A percentile compares a stretch with the other conserved stretches of the same genome.
These are phyloP conservation scores for Centella asiatica DNA, from an alignment of 129 eudicot species.

Conservation along the genomic window DNA sequence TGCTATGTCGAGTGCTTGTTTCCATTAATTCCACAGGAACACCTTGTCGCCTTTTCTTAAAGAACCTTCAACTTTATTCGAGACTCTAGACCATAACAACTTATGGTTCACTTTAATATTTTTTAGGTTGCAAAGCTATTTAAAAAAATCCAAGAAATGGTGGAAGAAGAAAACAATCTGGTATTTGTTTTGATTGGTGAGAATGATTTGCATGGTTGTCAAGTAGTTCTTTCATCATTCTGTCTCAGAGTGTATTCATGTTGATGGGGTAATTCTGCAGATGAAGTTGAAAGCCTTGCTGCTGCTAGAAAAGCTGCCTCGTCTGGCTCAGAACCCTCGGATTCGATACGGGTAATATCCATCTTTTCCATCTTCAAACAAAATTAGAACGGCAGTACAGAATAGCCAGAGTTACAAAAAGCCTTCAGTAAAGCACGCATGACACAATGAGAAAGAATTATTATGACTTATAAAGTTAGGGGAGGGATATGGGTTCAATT, in stretches of 20 bases:
- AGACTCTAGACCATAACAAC: slow-evolving; percentile 8
- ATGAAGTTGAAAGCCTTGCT: slow-evolving; percentile 99
- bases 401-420: not conserved
- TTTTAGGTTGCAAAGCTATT: slow-evolving; percentile 92
- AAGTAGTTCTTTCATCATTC: not conserved
- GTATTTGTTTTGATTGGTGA: slow-evolving; percentile 97
- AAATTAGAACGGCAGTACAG: not conserved
- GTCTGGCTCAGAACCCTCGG: slow-evolving; percentile 99
- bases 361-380: not conserved
- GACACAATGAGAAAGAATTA: not conserved
- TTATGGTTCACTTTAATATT: slow-evolving; percentile 9
- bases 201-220: slow-evolving; percentile 16
- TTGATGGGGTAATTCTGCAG: slow-evolving; percentile 29
- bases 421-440: not conserved
- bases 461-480: not conserved
- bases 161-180: slow-evolving; percentile 87
- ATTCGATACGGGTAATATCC: slow-evolving; percentile 91
- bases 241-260: not conserved
- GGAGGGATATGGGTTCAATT: not conserved
- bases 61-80: slow-evolving; percentile 7
- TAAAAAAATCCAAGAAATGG: slow-evolving; percentile 97
- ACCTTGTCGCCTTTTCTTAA: no score
- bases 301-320: slow-evolving; percentile 95
- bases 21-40: not conserved
- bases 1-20: not conserved